Conservation (phyloP, 2,329 filamentous ascomycete genomes). For the Didymella sp. region DNA sequence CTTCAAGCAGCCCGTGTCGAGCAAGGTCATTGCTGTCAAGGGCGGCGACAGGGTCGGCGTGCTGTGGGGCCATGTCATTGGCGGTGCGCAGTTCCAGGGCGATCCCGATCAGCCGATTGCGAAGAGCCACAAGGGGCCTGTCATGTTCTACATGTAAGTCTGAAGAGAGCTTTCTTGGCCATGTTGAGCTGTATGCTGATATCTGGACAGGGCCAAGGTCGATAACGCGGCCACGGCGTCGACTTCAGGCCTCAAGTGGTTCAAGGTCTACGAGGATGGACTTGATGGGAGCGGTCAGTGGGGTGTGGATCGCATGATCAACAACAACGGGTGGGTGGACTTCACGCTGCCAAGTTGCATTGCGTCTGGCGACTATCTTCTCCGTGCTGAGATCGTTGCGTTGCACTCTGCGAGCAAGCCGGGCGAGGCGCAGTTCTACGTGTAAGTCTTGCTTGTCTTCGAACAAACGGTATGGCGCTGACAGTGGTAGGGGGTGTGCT, state of each 20-base stretch:
- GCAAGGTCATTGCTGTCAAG: conserved; percentile 57
- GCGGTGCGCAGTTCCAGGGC: conserved; percentile 59
- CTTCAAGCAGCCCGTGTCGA: conserved; percentile 41
- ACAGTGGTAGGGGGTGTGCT: conserved; percentile 42
- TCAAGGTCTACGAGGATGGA: conserved; percentile 53
- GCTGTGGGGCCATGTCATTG: conserved; percentile 63
- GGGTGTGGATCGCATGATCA: conserved; percentile 60
- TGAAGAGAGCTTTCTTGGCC: no score
- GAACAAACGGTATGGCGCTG: neutral
- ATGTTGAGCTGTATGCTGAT: neutral
- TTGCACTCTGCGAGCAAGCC: conserved; percentile 46
- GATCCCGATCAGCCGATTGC: conserved; percentile 58
- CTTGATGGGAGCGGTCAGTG: conserved; percentile 52
- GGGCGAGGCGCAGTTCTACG: conserved; percentile 54
- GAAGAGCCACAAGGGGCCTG: conserved; percentile 56
- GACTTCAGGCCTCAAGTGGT: conserved; percentile 52
- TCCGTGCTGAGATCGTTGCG: conserved; percentile 55
- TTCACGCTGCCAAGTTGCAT: conserved; percentile 49
- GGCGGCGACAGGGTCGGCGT: conserved; percentile 61
- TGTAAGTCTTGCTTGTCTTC: conserved; percentile 21
- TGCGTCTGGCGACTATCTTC: conserved; percentile 51
- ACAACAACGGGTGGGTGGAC: conserved; percentile 55
- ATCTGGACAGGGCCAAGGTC: conserved; percentile 44
- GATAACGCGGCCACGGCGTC: conserved; percentile 49
- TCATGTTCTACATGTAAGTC: conserved; percentile 47